A percentile compares a stretch with the other conserved stretches of the same genome.
These are phyloP conservation scores for Globisporangium cederbergense DNA, from an alignment of 352 stramenopile genomes.

Conservation along the genomic window DNA sequence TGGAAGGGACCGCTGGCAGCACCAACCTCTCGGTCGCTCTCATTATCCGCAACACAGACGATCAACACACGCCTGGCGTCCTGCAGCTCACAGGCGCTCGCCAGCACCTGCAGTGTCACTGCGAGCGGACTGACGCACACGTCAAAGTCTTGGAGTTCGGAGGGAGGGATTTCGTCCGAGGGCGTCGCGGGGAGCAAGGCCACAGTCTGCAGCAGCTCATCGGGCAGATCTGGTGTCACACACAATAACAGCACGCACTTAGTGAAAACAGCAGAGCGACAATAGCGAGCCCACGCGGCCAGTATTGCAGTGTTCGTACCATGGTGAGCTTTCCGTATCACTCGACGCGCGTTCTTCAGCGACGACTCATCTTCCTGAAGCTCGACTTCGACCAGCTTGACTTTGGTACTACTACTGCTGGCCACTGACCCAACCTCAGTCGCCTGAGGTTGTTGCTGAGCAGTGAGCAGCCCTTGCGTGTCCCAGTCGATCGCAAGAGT, in stretches of 20 bases:
- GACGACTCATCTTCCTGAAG: constrained; percentile 16
- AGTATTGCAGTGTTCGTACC: constrained; percentile 3
- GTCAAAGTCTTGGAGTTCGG: constrained; percentile 14
- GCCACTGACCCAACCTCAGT: not conserved
- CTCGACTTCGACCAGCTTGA: constrained; percentile 42
- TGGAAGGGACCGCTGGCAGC: not conserved
- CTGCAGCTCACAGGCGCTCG: constrained; percentile 2
- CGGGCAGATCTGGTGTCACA: constrained; percentile 1
- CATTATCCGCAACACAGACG: not conserved
- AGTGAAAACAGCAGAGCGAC: not conserved
- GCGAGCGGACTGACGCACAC: constrained; percentile 14
- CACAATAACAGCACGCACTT: not conserved
- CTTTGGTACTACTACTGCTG: constrained; percentile 11
- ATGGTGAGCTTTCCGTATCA: constrained; percentile 9
- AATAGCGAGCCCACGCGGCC: not conserved
- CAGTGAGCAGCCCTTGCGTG: constrained; percentile 2
- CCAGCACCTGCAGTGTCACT: constrained; percentile 10
- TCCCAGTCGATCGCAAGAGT: constrained; percentile 15
- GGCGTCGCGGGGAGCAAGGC: constrained; percentile 11
- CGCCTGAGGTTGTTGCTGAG: not conserved
- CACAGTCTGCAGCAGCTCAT: constrained; percentile 11
- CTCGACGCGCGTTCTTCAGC: constrained; percentile 3
- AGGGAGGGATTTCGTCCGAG: not conserved
- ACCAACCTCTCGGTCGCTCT: not conserved
- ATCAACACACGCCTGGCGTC: constrained; percentile 8